Evolutionary conservation across 768 basidiomycete genomes (phyloP).

Genomic region (Xanthoconium purpureum): DNA sequence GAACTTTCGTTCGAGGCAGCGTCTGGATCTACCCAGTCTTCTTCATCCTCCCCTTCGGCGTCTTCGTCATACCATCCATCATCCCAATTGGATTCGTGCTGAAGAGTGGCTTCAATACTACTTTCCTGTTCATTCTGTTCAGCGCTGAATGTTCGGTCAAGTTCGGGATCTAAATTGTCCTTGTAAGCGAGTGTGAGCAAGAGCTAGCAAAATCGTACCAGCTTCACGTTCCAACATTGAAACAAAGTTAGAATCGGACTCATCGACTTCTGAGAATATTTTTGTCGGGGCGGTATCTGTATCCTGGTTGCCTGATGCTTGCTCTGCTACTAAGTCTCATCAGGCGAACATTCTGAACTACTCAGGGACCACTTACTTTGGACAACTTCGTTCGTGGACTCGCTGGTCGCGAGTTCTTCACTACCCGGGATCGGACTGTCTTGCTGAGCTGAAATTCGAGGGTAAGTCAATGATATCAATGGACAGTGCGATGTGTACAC

Average conservation of each 20-base stretch:
- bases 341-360: neutral
- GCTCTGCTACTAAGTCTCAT: conserved; percentile 1
- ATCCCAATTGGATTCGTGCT: conserved; percentile 25
- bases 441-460: conserved; percentile 7
- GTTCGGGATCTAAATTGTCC: conserved; percentile 22
- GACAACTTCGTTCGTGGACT: conserved; percentile 1
- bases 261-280: conserved; percentile 19
- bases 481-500: neutral
- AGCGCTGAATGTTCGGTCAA: conserved; percentile 21
- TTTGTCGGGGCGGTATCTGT: conserved; percentile 4
- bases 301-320: conserved; percentile 12
- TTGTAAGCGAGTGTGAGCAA: conserved; percentile 6
- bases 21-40: conserved; percentile 46
- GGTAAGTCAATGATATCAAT: neutral
- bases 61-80: conserved; percentile 34
- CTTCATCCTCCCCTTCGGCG: conserved; percentile 46
- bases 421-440: neutral
- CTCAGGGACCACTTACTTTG: conserved; percentile 9
- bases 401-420: neutral
- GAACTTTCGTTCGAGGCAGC: conserved; percentile 51
- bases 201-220: conserved; percentile 18
- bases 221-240: conserved; percentile 29
- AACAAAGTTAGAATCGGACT: conserved; percentile 29
- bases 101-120: conserved; percentile 16
- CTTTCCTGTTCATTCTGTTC: conserved; percentile 16